phyloP scores from a whole-genome alignment of 371 early-diverging fungal species.

The Mortierella sp. region DNA sequence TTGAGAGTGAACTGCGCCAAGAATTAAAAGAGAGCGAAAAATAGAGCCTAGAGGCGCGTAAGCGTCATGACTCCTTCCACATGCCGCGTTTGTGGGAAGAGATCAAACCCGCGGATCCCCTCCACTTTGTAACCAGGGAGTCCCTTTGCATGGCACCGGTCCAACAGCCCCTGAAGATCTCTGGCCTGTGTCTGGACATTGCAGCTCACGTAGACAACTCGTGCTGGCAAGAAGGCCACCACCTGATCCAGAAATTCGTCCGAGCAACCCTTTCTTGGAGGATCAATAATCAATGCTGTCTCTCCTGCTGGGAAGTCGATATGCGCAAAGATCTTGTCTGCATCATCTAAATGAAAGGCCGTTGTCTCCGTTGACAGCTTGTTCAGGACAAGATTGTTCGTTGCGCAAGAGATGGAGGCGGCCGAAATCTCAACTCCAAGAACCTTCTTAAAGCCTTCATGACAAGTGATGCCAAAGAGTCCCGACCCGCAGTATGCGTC shows the following conservation, averaged over 20 bases:
- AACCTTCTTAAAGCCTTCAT: slow-evolving; percentile 62
- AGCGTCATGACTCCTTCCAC: slow-evolving; percentile 71
- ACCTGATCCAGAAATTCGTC: slow-evolving; percentile 69
- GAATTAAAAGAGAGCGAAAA: too few relatives aligned
- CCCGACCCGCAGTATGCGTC: slow-evolving; percentile 81
- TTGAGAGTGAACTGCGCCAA: too few relatives aligned
- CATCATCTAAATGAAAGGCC: slow-evolving; percentile 65
- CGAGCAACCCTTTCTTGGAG: slow-evolving; percentile 73
- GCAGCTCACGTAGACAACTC: slow-evolving; percentile 75
- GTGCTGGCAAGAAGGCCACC: slow-evolving; percentile 65
- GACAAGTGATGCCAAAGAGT: slow-evolving; percentile 70
- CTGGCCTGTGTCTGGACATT: slow-evolving; percentile 68
- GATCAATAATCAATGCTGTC: slow-evolving; percentile 75
- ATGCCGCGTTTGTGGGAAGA: slow-evolving; percentile 76
- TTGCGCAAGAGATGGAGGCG: slow-evolving; percentile 65
- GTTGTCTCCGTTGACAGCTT: slow-evolving; percentile 58
- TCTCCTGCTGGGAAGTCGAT: slow-evolving; percentile 58
- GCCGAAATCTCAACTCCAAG: slow-evolving; percentile 73
- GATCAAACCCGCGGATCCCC: slow-evolving; percentile 70
- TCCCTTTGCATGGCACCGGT: slow-evolving; percentile 51
- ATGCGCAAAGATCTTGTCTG: slow-evolving; percentile 62
- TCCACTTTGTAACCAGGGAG: slow-evolving; percentile 59
- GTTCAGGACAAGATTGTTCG: slow-evolving; percentile 68
- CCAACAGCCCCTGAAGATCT: slow-evolving; percentile 61
- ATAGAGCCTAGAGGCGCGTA: slow-evolving; percentile 27